These are phyloP conservation scores for Chalciporus sp. DNA, from an alignment of 1,284 basidiomycete species.

Conservation along the genomic window DNA sequence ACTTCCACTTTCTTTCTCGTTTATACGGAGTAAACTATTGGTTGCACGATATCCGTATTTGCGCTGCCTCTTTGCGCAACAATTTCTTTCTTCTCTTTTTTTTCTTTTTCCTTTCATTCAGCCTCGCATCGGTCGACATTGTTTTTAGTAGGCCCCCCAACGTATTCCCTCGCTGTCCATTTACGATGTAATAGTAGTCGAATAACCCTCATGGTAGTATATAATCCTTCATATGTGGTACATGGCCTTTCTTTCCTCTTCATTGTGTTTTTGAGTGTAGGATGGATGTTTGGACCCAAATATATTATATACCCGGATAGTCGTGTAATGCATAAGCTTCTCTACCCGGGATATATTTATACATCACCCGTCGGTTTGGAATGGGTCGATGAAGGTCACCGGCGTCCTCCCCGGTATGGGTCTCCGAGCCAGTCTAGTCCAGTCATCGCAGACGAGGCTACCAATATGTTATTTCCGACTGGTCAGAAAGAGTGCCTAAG, in stretches of 20 bases:
- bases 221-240: slow-evolving; percentile 25
- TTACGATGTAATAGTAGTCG: slow-evolving; percentile 37
- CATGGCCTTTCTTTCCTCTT: neutral
- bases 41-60: slow-evolving; percentile 15
- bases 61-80: neutral
- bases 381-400: no score
- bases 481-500: no score
- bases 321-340: no score
- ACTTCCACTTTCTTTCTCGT: neutral
- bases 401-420: no score
- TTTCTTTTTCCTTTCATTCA: slow-evolving; percentile 3
- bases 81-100: no score
- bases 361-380: no score
- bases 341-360: no score
- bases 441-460: no score
- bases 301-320: no score
- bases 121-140: slow-evolving; percentile 20
- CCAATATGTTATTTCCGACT: no score
- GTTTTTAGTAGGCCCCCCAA: slow-evolving; percentile 22
- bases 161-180: slow-evolving; percentile 30
- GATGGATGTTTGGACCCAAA: no score
- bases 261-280: slow-evolving; percentile 1
- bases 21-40: slow-evolving; percentile 14
- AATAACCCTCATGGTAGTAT: slow-evolving; percentile 26
- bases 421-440: no score